Percentiles rank a stretch among this genome's conserved stretches.
phyloP scores from a whole-genome alignment of 2,329 filamentous ascomycete species.

The Calonectria ilicicola region DNA sequence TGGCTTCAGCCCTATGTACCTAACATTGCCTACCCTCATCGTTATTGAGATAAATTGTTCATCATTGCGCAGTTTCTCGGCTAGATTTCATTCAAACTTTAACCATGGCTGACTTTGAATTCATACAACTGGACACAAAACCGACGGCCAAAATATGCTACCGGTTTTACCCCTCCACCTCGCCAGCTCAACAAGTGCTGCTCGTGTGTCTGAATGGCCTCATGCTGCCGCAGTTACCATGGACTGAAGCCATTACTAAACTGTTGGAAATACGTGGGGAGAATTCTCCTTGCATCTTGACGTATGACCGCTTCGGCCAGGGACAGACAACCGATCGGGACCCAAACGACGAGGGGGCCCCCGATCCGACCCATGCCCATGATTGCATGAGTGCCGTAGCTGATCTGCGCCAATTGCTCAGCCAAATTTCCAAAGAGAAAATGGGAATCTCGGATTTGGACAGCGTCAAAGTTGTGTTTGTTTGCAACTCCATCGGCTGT shows the following conservation, averaged over 20 bases:
- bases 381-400: constrained; percentile 53
- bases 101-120: background rate
- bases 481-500: constrained; percentile 40
- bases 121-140: constrained; percentile 32
- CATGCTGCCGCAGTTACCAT: constrained; percentile 31
- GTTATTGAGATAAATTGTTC: too few relatives aligned
- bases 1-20: background rate
- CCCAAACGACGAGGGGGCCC: constrained; percentile 55
- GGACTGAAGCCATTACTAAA: constrained; percentile 25
- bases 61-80: background rate
- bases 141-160: constrained; percentile 32
- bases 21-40: background rate
- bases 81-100: background rate
- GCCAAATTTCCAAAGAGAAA: constrained; percentile 2
- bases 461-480: constrained; percentile 16
- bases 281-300: constrained; percentile 55
- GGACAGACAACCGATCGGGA: constrained; percentile 57
- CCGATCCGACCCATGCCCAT: constrained; percentile 57
- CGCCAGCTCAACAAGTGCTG: background rate
- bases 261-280: background rate
- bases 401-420: constrained; percentile 34
- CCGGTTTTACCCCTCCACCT: constrained; percentile 20
- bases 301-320: constrained; percentile 71
- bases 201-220: constrained; percentile 42
- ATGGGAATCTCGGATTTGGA: background rate